Percentiles rank a stretch among this genome's conserved stretches.
Evolutionary conservation across 2,329 filamentous ascomycete genomes (phyloP).

Genomic region (Thielaviopsis populi): DNA sequence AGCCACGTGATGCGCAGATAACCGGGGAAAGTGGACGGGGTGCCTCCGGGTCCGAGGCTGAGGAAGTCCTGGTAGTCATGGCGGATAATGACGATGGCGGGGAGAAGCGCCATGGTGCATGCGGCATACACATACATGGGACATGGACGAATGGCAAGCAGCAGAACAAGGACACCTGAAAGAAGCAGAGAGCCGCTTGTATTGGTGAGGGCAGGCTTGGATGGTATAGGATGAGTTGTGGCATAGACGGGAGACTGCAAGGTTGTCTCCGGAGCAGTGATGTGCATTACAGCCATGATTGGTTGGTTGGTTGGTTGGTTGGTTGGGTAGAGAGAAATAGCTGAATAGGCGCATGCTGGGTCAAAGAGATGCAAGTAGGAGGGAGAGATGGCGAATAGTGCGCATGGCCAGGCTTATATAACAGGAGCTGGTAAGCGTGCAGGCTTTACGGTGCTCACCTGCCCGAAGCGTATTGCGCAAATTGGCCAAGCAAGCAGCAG

Average conservation of each 20-base stretch:
- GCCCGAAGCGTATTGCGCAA: no score
- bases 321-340: no score
- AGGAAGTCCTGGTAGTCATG: conserved; percentile 65
- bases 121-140: background rate
- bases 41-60: conserved; percentile 64
- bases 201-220: background rate
- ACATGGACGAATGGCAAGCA: background rate
- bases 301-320: no score
- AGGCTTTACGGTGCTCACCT: no score
- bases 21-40: conserved; percentile 55
- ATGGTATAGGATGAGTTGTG: background rate
- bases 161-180: background rate
- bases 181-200: background rate
- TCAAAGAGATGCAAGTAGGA: no score
- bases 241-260: background rate
- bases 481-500: no score
- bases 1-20: conserved; percentile 62
- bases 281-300: no score
- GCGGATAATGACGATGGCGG: conserved; percentile 26
- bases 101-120: background rate
- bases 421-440: no score
- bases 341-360: no score
- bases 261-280: no score
- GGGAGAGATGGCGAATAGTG: no score
- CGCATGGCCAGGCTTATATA: no score